Conservation (phyloP, 2,329 filamentous ascomycete species). For the Botrytis squamosa region DNA sequence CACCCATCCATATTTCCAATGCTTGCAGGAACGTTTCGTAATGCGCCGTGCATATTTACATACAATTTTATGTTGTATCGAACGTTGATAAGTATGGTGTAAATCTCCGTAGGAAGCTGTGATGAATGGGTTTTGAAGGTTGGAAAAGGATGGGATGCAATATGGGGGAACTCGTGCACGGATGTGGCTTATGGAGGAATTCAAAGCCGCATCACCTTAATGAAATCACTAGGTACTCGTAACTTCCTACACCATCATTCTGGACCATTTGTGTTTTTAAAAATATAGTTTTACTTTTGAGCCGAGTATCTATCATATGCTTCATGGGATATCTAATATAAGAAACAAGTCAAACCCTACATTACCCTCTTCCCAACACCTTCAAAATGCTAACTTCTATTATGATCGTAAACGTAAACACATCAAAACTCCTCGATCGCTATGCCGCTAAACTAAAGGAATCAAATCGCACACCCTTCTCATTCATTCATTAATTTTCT, state of each 20-base stretch:
- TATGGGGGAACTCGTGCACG: neutral
- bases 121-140: neutral
- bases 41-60: neutral
- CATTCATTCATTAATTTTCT: neutral
- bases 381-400: neutral
- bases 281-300: neutral
- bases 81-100: neutral
- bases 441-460: neutral
- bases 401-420: neutral
- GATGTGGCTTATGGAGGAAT: neutral
- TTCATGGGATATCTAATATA: constrained; percentile 6
- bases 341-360: neutral
- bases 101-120: neutral
- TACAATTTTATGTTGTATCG: neutral
- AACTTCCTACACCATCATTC: too few relatives aligned
- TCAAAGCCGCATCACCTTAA: neutral
- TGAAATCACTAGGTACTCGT: neutral
- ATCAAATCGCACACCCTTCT: neutral
- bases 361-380: neutral
- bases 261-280: neutral
- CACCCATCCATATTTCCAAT: neutral
- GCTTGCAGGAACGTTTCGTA: neutral
- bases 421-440: neutral
- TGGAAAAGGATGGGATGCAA: neutral
- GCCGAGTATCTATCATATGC: neutral